Evolutionary conservation across 805 yeast species (phyloP), one percentile per base, ranked within the genome.

Genomic region (Metschnikowia lachancei): DNA sequence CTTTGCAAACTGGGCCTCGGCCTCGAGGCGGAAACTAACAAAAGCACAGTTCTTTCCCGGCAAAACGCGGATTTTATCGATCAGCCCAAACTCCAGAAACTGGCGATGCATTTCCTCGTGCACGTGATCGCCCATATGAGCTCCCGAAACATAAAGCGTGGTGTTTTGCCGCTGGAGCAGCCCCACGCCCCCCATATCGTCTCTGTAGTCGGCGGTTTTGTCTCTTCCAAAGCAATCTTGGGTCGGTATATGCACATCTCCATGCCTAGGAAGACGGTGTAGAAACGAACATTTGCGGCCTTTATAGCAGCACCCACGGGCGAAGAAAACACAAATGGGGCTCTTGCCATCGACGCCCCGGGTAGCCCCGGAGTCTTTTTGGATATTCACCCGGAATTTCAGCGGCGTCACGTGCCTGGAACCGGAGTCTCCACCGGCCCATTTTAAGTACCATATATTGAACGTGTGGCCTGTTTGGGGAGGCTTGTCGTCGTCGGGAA

Each of bases 151-250:
- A 60, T 84, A 91, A 1, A 92, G 62, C 0, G 97, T 89, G 43
- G 82, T 67, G 60, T 90, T 91, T n/a, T 72, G 70, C 31, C 72
- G 67, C 54, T 77, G 74, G 60, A 92, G 82, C 19, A 88, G 82
- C 0, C 98, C 99, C 3, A 90, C 84, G 29, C 99, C 99, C 24
- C 85, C 81, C 97, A 90, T 90, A 65, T 92, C 98, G 54, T 92
- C 97, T 54, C 90, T 70, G 58, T 87, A 88, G 39, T 81, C 85
- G 1, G 85, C 73, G 52, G 85, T 85, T 63, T 86, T 88, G 59
- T 87, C 96, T 49, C 99, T 70, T 1, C 97, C 98, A 72, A 92
- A 92, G 59, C 97, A 91, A 65, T 92, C 99, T 20, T 80, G 74
- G 0, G 89, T 80, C 1, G 83, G 75, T 2, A 82, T 75, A 38